Evolutionary conservation across 2,329 filamentous ascomycete genomes (phyloP), one percentile per base, ranked within the genome.

Genomic region (Peltaster fructicola): DNA sequence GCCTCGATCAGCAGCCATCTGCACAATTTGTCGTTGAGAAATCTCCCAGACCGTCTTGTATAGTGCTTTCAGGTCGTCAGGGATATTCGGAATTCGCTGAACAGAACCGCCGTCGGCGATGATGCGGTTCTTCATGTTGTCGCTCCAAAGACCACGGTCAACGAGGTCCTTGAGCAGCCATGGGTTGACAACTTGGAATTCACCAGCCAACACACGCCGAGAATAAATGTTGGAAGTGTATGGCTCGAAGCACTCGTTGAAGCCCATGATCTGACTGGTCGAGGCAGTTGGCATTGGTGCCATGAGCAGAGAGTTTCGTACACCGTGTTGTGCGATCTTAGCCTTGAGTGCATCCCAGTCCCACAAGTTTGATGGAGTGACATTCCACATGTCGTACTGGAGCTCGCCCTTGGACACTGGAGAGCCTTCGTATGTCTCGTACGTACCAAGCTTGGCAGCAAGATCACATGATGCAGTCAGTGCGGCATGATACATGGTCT

Each of bases 31-130:
- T 37, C 82, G 78, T 61, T 98, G 88, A 11, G 81, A 91, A 45
- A 98, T 93, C 53, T 98, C 88, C 88, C 88, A 98, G 12, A 98
- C 88, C 3, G 88, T 98, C 73, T 98, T 98, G 70, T 98, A 98
- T 5, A 98, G 68, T 18, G 75, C 73, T 64, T 98, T 98, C 64
- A 91, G 77, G 41, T 98, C 88, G 15, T 77, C 70, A 8, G 88
- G 85, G 35, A 98, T 93, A 57, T 90, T 95, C 48, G 85, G 79
- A 35, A 98, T 85, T 55, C 88, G 85, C 56, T 95, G 88, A 28
- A 98, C 77, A 11, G 85, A 95, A 38, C 88, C 88, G 39, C 80
- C 80, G 34, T 93, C 85, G 30, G 88, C 77, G 46, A 98, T 98
- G 65, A 98, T 98, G 44, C 88, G 82, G 65, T 98, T 98, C 74